Evolutionary conservation across 371 early-diverging fungal species (phyloP), one percentile per base, ranked within the genome.

Genomic region (Funneliformis caledonium): DNA sequence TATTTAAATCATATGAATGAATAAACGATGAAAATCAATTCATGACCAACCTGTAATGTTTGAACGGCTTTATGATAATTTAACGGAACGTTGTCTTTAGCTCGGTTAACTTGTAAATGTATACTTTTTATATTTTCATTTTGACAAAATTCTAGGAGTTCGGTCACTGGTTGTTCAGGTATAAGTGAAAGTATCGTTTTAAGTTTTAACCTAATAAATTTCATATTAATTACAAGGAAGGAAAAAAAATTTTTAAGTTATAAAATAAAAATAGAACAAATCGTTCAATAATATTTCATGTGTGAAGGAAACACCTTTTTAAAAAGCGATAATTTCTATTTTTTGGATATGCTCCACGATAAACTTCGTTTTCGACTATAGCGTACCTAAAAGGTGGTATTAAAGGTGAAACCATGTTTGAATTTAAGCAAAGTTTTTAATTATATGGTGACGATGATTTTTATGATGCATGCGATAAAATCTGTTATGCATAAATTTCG

Each of bases 401-500:
- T 69, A 94, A 85, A 22, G 92, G 91, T 6, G 91, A 85, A 50
- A 52, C 52, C 78, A 78, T 78, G 19, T 5, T 42, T 61, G 22
- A 60, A 60, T 60, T n/a, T 60, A 84, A 86, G 65, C 67, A 73
- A 14, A 56, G 43, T n/a, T n/a, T n/a, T n/a, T n/a, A 3, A 89
- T 85, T 2, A 92, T 95, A 5, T 60, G 72, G 0, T 96, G 96
- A 82, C 87, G 87, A 68, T 70, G 81, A 78, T 82, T 62, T 48
- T 70, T 82, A n/a, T n/a, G n/a, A n/a, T n/a, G n/a, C n/a, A n/a
- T n/a, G n/a, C n/a, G n/a, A n/a, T n/a, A n/a, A 37, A 97, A 82
- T 97, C 97, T 80, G 85, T 91, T 37, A 98, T 97, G 82, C 95
- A 95, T 67, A 96, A n/a, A n/a, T n/a, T n/a, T n/a, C n/a, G n/a